Conservation (phyloP, 768 basidiomycete species). For the Multifurca ochricompacta region DNA sequence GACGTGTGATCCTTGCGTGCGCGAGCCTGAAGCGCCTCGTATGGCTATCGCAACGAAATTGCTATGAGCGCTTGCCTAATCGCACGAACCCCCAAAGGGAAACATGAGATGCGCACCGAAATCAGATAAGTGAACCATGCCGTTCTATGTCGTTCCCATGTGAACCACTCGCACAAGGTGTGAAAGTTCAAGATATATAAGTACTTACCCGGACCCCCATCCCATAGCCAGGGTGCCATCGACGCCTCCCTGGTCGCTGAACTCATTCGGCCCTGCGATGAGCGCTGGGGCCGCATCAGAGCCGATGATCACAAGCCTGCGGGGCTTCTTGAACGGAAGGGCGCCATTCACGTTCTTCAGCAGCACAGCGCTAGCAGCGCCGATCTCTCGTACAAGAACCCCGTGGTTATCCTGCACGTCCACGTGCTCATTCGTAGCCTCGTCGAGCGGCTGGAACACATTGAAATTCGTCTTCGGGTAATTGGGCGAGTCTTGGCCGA, state of each 20-base stretch:
- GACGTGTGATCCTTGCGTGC: slow-evolving; percentile 60
- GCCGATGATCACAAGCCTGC: slow-evolving; percentile 55
- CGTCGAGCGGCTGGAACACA: slow-evolving; percentile 45
- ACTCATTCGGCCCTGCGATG: slow-evolving; percentile 41
- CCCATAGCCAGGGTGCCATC: slow-evolving; percentile 80
- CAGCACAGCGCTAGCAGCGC: slow-evolving; percentile 63
- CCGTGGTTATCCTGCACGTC: slow-evolving; percentile 67
- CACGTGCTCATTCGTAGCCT: slow-evolving; percentile 48
- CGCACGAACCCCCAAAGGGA: not conserved
- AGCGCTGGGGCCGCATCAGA: slow-evolving; percentile 40
- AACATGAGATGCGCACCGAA: slow-evolving; percentile 48
- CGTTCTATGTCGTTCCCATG: slow-evolving; percentile 37
- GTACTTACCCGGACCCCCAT: slow-evolving; percentile 68
- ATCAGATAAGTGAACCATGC: slow-evolving; percentile 72
- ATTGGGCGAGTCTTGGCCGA: slow-evolving; percentile 51
- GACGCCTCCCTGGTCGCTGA: slow-evolving; percentile 32
- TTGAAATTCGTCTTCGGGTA: slow-evolving; percentile 71
- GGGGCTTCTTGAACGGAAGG: slow-evolving; percentile 52
- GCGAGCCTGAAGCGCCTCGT: slow-evolving; percentile 71
- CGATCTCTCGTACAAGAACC: slow-evolving; percentile 62
- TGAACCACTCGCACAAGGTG: not conserved
- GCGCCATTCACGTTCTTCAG: slow-evolving; percentile 59
- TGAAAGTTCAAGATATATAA: not conserved
- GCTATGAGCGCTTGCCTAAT: not conserved
- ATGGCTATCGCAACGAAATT: slow-evolving; percentile 44